phyloP scores from a whole-genome alignment of 2,329 filamentous ascomycete species.

The Arthrocladium fulminans region DNA sequence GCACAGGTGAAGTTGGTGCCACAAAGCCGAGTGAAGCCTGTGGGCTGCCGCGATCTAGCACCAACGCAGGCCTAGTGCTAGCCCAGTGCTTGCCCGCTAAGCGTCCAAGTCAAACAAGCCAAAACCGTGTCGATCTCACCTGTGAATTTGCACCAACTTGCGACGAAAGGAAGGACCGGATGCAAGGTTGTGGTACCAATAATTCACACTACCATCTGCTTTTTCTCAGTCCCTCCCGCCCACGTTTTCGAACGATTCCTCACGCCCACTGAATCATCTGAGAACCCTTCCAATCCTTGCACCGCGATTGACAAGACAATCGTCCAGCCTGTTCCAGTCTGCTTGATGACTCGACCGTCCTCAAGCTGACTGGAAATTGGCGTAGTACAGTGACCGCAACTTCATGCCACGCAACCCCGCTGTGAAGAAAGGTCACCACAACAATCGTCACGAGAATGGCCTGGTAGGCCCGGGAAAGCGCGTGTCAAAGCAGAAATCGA shows the following conservation, averaged over 20 bases:
- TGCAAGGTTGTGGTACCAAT: background rate
- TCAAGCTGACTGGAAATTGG: slow-evolving; percentile 24
- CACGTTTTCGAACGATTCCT: background rate
- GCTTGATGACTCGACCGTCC: slow-evolving; percentile 23
- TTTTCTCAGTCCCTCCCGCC: background rate
- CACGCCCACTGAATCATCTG: background rate
- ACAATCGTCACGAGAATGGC: slow-evolving; percentile 77
- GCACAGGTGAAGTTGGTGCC: background rate
- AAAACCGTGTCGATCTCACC: background rate
- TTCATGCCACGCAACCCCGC: slow-evolving; percentile 44
- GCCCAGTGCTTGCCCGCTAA: background rate
- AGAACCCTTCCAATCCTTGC: background rate
- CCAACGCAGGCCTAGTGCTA: background rate
- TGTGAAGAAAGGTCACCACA: slow-evolving; percentile 54
- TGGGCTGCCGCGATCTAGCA: background rate
- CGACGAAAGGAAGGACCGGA: background rate
- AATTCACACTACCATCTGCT: background rate
- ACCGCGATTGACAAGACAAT: background rate
- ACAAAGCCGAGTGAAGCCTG: background rate
- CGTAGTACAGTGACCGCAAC: slow-evolving; percentile 15
- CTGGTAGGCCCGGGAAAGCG: slow-evolving; percentile 70
- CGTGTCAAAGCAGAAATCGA: slow-evolving; percentile 50
- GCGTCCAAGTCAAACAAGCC: background rate
- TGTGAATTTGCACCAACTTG: background rate
- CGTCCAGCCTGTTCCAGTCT: slow-evolving; percentile 22